Conservation (phyloP, 1,139 yeast genomes). For the Taiozyma sp. region DNA sequence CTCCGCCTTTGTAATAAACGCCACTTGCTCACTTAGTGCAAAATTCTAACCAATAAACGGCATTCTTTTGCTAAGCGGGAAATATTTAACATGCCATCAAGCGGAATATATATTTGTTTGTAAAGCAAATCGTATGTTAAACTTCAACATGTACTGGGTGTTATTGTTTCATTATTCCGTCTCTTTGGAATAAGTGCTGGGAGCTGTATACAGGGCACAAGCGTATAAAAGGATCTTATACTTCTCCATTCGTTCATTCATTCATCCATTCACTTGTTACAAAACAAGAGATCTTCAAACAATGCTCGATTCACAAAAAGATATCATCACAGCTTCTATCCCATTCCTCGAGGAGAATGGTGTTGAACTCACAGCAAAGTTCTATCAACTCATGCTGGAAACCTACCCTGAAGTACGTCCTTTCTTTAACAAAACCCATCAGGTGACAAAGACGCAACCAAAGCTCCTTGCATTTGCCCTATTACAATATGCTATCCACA, state of each 20-base stretch:
- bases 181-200: background rate
- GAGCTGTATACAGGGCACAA: no score
- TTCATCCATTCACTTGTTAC: no score
- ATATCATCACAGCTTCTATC: conserved; percentile 47
- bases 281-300: background rate
- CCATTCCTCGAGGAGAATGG: conserved; percentile 59
- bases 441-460: conserved; percentile 54
- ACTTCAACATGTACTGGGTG: background rate
- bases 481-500: conserved; percentile 58
- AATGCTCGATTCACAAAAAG: conserved; percentile 11
- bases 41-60: background rate
- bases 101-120: background rate
- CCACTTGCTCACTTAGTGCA: no score
- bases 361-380: conserved; percentile 45
- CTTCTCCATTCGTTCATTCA: no score
- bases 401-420: conserved; percentile 52
- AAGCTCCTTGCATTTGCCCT: conserved; percentile 60
- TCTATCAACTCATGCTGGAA: conserved; percentile 52
- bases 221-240: no score
- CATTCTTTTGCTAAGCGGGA: background rate
- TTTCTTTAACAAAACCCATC: conserved; percentile 59
- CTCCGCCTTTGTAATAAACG: no score
- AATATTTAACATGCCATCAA: background rate
- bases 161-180: background rate
- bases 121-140: background rate